These are phyloP conservation scores for Rosa rugosa DNA, from an alignment of 306 rosid genomes.

Conservation along the genomic window DNA sequence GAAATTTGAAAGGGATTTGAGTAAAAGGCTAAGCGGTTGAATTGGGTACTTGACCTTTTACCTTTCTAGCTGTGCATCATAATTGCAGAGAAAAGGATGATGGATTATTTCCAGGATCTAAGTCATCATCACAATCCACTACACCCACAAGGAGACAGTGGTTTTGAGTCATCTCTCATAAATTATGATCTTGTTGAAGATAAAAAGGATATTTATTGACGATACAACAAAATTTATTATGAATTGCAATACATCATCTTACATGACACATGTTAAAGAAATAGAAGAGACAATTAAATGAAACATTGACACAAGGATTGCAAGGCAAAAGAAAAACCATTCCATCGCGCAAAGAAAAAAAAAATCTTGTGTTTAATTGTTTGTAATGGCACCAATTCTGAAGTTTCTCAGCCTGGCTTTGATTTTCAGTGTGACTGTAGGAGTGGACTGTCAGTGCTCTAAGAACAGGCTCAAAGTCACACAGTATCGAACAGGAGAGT, in stretches of 20 bases:
- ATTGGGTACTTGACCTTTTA: not conserved
- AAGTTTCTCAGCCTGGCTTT: constrained; percentile 18
- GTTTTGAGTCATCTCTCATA: not conserved
- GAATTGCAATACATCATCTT: not conserved
- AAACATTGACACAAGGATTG: too few relatives aligned
- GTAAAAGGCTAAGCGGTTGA: not conserved
- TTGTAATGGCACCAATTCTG: constrained; percentile 17
- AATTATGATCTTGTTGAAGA: not conserved
- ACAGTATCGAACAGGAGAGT: constrained; percentile 26
- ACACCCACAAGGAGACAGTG: not conserved
- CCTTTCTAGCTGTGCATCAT: not conserved
- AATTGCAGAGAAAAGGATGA: not conserved
- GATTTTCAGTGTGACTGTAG: constrained; percentile 12
- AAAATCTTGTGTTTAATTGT: too few relatives aligned
- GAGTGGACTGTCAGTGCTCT: constrained; percentile 33
- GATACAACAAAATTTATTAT: not conserved
- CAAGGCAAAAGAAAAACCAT: too few relatives aligned
- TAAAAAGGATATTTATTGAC: not conserved
- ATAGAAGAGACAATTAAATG: not conserved
- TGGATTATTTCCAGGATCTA: not conserved
- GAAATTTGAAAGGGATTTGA: not conserved
- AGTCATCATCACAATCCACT: not conserved
- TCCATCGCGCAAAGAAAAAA: too few relatives aligned
- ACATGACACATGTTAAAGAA: not conserved
- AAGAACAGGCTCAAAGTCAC: constrained; percentile 9